phyloP scores from a whole-genome alignment of 768 basidiomycete genomes.

The Macrocybe gigantea region DNA sequence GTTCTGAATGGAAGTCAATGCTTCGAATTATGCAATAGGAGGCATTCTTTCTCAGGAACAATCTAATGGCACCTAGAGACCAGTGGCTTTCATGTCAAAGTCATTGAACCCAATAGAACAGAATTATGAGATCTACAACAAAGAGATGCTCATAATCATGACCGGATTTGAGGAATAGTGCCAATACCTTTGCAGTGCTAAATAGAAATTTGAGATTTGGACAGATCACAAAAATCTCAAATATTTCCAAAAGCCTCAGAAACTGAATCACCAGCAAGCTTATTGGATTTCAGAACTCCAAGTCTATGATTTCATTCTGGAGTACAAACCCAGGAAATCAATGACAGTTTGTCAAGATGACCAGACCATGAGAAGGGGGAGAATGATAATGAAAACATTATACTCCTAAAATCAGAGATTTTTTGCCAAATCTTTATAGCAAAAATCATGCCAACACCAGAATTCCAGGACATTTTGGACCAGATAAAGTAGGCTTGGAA shows the following conservation, averaged over 20 bases:
- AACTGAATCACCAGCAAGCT: constrained; percentile 20
- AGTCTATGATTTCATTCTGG: constrained; percentile 1
- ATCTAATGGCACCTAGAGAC: constrained; percentile 20
- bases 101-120: constrained; percentile 24
- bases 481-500: background rate
- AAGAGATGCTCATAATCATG: constrained; percentile 45
- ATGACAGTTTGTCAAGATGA: constrained; percentile 5
- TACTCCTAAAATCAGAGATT: constrained; percentile 1
- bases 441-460: background rate
- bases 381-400: constrained; percentile 6
- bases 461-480: background rate
- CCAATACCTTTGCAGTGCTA: constrained; percentile 4
- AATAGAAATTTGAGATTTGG: background rate
- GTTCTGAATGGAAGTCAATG: constrained; percentile 16
- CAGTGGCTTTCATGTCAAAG: constrained; percentile 33
- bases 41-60: constrained; percentile 18
- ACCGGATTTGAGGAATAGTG: constrained; percentile 20
- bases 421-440: background rate
- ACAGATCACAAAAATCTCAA: constrained; percentile 17
- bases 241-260: constrained; percentile 10
- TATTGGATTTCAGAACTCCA: background rate
- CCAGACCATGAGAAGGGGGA: constrained; percentile 9
- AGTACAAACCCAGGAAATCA: constrained; percentile 1
- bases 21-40: constrained; percentile 16
- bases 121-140: constrained; percentile 42